phyloP scores from a whole-genome alignment of 768 basidiomycete species.

The Amanita fuliginea region DNA sequence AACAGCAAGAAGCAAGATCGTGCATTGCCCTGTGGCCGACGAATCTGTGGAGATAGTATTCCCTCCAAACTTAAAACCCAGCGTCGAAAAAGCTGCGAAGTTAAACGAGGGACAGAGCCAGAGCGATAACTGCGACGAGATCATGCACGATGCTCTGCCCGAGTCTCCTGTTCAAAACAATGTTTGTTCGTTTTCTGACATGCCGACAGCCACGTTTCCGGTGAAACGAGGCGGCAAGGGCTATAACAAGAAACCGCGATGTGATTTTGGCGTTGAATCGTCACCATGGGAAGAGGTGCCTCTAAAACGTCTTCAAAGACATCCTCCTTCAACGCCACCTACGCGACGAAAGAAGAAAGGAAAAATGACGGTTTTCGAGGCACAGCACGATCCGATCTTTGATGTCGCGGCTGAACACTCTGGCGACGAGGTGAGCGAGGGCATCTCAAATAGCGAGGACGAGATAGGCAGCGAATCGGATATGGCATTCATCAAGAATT shows the following conservation, averaged over 20 bases:
- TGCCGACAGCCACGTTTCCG: conserved; percentile 33
- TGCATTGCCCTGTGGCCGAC: background rate
- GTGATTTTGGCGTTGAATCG: conserved; percentile 15
- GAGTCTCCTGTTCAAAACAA: background rate
- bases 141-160: background rate
- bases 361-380: background rate
- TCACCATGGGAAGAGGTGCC: conserved; percentile 20
- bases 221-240: conserved; percentile 27
- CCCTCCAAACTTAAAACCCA: background rate
- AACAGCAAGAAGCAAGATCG: background rate
- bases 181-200: conserved; percentile 10
- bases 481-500: conserved; percentile 50
- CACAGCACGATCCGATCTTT: conserved; percentile 30
- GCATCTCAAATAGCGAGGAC: conserved; percentile 43
- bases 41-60: background rate
- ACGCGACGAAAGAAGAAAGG: conserved; percentile 11
- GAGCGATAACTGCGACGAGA: background rate
- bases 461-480: conserved; percentile 59
- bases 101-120: background rate
- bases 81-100: background rate
- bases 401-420: conserved; percentile 71
- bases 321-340: conserved; percentile 18
- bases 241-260: conserved; percentile 14
- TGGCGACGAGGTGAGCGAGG: conserved; percentile 66
- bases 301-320: conserved; percentile 27